phyloP scores from a whole-genome alignment of 306 rosid species.

The Canavalia gladiata region DNA sequence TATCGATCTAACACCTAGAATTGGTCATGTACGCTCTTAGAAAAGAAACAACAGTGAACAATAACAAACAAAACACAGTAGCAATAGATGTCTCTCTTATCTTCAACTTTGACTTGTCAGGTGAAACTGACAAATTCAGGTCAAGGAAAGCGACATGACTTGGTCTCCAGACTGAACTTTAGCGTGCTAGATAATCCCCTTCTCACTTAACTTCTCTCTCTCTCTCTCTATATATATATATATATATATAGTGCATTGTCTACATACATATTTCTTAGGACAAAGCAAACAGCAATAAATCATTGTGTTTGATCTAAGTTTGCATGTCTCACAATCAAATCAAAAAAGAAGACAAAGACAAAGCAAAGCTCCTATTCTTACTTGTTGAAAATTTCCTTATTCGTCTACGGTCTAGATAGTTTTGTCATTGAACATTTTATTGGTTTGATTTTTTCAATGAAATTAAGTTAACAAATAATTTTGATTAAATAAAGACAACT shows the following conservation, averaged over 20 bases:
- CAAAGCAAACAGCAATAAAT: not conserved
- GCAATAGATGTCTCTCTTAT: not conserved
- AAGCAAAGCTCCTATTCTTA: not conserved
- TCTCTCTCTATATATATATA: no score
- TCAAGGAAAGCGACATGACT: constrained; percentile 6
- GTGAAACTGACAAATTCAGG: not conserved
- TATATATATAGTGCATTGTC: not conserved
- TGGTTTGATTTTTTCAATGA: not conserved
- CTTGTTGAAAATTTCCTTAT: not conserved
- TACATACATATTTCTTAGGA: not conserved
- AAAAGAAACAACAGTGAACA: not conserved
- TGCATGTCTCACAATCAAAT: not conserved
- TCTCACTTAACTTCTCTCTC: not conserved
- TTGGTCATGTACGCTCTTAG: not conserved
- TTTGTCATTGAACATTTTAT: not conserved
- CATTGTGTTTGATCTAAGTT: not conserved
- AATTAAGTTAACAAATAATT: not conserved
- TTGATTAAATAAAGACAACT: not conserved
- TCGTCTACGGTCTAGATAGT: not conserved
- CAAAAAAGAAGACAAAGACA: not conserved
- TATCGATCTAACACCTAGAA: not conserved
- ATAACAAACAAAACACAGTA: not conserved
- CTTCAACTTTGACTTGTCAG: not conserved
- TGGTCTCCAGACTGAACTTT: not conserved
- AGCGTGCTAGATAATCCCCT: not conserved